Evolutionary conservation across 169 alveolate genomes (phyloP).

Genomic region (Miamiensis avidus): DNA sequence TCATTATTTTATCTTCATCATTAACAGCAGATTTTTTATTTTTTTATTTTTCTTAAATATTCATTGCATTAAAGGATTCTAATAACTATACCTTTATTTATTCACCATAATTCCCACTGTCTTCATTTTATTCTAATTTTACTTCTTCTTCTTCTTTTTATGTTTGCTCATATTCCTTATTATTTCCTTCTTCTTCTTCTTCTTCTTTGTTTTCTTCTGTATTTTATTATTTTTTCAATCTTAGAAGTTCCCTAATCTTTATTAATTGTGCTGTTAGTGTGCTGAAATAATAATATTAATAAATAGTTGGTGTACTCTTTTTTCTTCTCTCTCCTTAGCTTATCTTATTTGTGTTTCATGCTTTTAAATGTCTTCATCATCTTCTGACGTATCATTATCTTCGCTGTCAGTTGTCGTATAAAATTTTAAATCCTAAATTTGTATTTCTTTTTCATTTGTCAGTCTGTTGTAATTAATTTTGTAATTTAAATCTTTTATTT

Average conservation of each 20-base stretch:
- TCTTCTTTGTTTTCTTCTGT: background rate
- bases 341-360: no score
- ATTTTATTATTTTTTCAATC: no score
- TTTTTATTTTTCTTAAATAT: background rate
- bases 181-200: background rate
- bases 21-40: background rate
- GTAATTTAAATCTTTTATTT: conserved; percentile 11
- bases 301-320: background rate
- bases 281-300: no score
- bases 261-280: background rate
- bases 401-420: conserved; percentile 35
- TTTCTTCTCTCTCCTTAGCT: background rate
- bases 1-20: background rate
- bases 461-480: background rate
- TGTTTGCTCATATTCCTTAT: background rate
- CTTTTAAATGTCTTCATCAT: background rate
- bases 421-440: conserved; percentile 12
- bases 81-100: no score
- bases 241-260: background rate
- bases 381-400: conserved; percentile 52
- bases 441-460: background rate
- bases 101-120: background rate
- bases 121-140: background rate
- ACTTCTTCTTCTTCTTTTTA: background rate
- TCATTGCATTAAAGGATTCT: background rate